Base-by-base conservation (phyloP, 2,329 filamentous ascomycete genomes). In the Capronia epimyces region DNA sequence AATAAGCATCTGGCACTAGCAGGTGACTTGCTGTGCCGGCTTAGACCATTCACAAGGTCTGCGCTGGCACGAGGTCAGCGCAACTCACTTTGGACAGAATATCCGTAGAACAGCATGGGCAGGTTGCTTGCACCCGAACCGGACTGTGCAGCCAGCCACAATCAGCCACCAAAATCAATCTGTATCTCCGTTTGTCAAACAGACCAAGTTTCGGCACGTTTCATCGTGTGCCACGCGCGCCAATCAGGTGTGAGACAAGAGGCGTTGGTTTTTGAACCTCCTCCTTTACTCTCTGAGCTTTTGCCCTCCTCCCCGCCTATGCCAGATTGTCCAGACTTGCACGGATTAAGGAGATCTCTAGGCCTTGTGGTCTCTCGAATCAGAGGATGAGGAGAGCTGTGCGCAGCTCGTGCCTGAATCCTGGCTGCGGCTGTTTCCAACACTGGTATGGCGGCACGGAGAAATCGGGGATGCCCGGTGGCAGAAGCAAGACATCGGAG, bases 191-290 rank as follows among this genome's bases (percentile, higher is more conserved):
- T 5, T 39, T 56, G 49, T 52, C 49, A 52, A 56, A 56, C 53
- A 27, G 31, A 27, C 29, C 40, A 27, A 22, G 46, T 56, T 53
- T 56, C 54, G 50, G 27, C 27, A 34, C 39, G 54, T 56, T 56
- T 56, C 54, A 56, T 40, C n/a, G 39, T 21, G 32, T 41, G 41
- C 47, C 40, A 39, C 22, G 27, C 34, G 18, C 16, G 25, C 54
- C 54, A 56, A 56, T 56, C 54, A 45, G 47, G 29, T 24, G 31
- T 32, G 24, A 27, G 18, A 36, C 24, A 31, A 16, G 6, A 15
- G 49, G 41, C 18, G 36, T 29, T 31, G 36, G 24, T 24, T 46
- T 44, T 44, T 42, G 49, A 50, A 52, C 42, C 21, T 24, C 31
- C 3, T 31, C 34, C 16, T 44, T 31, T 43, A 39, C 42, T 44